A percentile compares a stretch with the other conserved stretches of the same genome.
phyloP scores from a whole-genome alignment of 352 stramenopile species.

The Saprolegnia parasitica region DNA sequence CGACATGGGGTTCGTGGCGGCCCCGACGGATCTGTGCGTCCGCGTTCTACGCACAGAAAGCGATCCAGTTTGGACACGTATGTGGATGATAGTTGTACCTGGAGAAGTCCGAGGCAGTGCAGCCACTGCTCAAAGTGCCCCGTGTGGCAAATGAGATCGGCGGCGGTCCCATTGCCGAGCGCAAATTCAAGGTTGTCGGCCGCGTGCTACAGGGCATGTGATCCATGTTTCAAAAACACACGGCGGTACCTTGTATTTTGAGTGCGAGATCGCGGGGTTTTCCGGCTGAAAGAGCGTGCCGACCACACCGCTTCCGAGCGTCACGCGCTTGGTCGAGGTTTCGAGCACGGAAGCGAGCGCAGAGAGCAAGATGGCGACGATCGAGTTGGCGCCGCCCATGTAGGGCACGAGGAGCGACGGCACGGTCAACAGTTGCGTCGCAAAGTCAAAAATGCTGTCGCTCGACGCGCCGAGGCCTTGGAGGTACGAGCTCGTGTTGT shows the following conservation, averaged over 20 bases:
- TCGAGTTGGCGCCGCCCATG: slow-evolving; percentile 36
- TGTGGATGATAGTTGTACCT: too few relatives aligned
- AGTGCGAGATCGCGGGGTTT: slow-evolving; percentile 67
- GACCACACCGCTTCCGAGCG: neutral
- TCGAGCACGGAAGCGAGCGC: slow-evolving; percentile 61
- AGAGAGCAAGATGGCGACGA: slow-evolving; percentile 59
- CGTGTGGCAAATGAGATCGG: slow-evolving; percentile 67
- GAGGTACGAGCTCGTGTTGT: slow-evolving; percentile 73
- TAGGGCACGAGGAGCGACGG: slow-evolving; percentile 77
- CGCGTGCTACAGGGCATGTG: slow-evolving; percentile 48
- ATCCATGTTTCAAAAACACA: neutral
- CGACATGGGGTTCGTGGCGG: slow-evolving; percentile 71
- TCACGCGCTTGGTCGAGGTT: slow-evolving; percentile 39
- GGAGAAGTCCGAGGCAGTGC: slow-evolving; percentile 55
- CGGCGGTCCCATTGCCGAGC: slow-evolving; percentile 70
- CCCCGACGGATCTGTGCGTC: slow-evolving; percentile 67
- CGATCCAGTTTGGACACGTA: too few relatives aligned
- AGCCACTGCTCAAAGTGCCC: slow-evolving; percentile 72
- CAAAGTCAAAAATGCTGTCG: slow-evolving; percentile 86
- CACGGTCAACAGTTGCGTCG: slow-evolving; percentile 80
- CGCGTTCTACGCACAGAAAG: slow-evolving; percentile 48
- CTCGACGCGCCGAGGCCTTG: slow-evolving; percentile 74
- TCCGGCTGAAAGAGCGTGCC: slow-evolving; percentile 51
- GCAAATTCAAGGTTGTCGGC: slow-evolving; percentile 85
- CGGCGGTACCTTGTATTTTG: slow-evolving; percentile 78